Base-by-base conservation (phyloP, 805 yeast species). In the Metschnikowia colocasiae region DNA sequence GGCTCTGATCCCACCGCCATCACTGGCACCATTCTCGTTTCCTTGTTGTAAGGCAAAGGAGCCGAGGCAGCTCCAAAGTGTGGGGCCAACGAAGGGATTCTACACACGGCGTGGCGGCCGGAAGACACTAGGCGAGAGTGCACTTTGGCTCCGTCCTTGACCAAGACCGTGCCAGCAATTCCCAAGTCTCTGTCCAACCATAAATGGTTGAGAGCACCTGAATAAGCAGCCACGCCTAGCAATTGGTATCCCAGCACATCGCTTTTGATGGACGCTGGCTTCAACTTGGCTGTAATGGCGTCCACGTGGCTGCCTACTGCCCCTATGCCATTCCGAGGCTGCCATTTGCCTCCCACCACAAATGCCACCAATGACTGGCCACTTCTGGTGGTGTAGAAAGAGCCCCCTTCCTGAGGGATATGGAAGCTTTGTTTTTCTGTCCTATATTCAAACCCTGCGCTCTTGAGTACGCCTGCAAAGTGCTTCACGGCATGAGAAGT, bases 181-280 rank as follows among this genome's bases (percentile, higher is more conserved):
- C 74, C 75, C 51, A 72, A 63, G 49, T 72, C 77, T 45, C 77
- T 55, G 50, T 69, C 72, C 48, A 68, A 59, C 75, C 76, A 71
- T 4, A 64, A 44, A 29, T 60, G 56, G 31, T 58, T 61, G 27
- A 69, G 56, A 1, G 65, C 54, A 2, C 75, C 74, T 1, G 74
- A 67, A 48, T 72, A 72, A 6, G 68, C 66, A 7, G 74, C 74
- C 12, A 71, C 74, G 1, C 74, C 74, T 27, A 72, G 57, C 18
- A 63, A 45, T 16, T 67, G 65, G 51, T 68, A 72, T 4, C 73
- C 74, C 32, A 60, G 60, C 3, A 58, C 59, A 2, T 44, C 19
- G 4, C 19, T 27, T 29, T 63, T 60, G 12, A 49, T 46, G 8
- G 67, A 59, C 9, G 46, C 49, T 1, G 73, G 71, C 45, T 67